Base-by-base conservation (phyloP, 352 stramenopile genomes). In the Globisporangium yorkense region DNA sequence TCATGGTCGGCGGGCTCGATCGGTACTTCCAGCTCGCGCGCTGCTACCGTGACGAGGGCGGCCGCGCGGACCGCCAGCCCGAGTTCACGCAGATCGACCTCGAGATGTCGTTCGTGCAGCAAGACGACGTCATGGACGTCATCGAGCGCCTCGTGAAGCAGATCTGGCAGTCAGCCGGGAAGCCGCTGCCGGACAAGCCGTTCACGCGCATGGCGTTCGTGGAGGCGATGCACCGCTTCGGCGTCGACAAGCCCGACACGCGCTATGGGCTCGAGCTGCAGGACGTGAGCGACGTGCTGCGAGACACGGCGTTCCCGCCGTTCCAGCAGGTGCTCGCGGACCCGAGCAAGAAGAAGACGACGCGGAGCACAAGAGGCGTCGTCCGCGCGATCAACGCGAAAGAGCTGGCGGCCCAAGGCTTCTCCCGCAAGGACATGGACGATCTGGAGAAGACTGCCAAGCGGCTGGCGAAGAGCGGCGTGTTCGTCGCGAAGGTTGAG, bases 41-140 rank as follows among this genome's bases (percentile, higher is more conserved):
- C 8, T 97, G 89, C 68, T 97, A 95, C 66, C 86, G 87, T 24
- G 86, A 96, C 48, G 89, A 97, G 74, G 79, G 82, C 53, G 87
- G 87, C 3, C 80, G 89, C 21, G 85, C 86, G 2, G 89, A 97
- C 59, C 80, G 89, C 45, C 89, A 96, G 66, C 87, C 88, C 9
- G 89, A 96, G 63, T 97, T 97, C 61, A 96, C 85, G 51, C 87
- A 97, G 67, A 85, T 96, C 51, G 89, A 97, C 74, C 37, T 97
- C 15, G 89, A 97, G 65, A 92, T 97, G 86, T 86, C 80, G 12
- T 96, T 93, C 51, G 84, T 89, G 10, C 80, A 71, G 29, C 74
- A 75, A 15, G 63, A 86, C 4, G 84, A 94, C 53, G 66, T 96
- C 24, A 90, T 92, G 74, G 51, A 66, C 1, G 62, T 94, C 2